phyloP scores from a whole-genome alignment of 768 basidiomycete species.

The Inosperma sp. region DNA sequence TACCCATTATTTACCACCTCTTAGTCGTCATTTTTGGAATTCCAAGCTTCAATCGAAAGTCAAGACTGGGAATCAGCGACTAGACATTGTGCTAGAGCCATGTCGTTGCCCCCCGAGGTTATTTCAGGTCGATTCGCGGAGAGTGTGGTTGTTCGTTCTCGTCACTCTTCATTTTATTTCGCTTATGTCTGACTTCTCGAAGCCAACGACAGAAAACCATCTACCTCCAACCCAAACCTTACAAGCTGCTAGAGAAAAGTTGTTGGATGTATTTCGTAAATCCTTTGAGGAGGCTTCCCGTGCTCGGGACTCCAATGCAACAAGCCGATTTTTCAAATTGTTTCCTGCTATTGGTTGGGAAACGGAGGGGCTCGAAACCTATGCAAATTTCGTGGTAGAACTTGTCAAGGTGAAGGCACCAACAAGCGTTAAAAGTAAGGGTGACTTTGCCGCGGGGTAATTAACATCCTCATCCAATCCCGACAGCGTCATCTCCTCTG shows the following conservation, averaged over 20 bases:
- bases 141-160: conserved; percentile 69
- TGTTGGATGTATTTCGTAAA: conserved; percentile 72
- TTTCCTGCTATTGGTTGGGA: conserved; percentile 97
- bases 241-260: conserved; percentile 62
- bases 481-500: conserved; percentile 87
- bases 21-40: conserved; percentile 38
- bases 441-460: conserved; percentile 7
- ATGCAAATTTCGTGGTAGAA: conserved; percentile 90
- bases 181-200: conserved; percentile 14
- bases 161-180: not conserved
- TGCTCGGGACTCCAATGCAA: conserved; percentile 77
- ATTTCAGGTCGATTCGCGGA: conserved; percentile 83
- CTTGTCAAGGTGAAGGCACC: conserved; percentile 77
- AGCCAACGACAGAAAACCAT: conserved; percentile 91
- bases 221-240: conserved; percentile 83
- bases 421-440: conserved; percentile 74
- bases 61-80: conserved; percentile 97
- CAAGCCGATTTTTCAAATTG: conserved; percentile 93
- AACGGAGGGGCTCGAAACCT: conserved; percentile 83
- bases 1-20: conserved; percentile 9
- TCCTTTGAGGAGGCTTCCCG: conserved; percentile 81
- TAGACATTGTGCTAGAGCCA: conserved; percentile 84
- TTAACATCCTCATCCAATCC: conserved; percentile 12
- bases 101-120: conserved; percentile 75
- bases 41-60: conserved; percentile 71